Evolutionary conservation across 2,329 filamentous ascomycete species (phyloP).

Genomic region (Fragosphaeria purpurea): DNA sequence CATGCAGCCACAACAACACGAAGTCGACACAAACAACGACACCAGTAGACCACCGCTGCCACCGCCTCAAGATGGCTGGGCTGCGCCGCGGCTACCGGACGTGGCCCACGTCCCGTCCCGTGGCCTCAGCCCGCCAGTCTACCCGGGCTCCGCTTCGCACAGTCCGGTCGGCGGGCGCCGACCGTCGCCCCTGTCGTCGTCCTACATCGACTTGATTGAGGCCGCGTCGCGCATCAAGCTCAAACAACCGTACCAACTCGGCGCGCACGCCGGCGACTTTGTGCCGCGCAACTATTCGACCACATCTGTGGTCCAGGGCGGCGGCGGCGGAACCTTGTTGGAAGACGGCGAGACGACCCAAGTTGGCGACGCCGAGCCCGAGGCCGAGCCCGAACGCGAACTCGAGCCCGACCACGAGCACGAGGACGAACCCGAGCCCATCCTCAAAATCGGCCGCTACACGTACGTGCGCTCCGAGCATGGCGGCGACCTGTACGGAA

Average conservation of each 20-base stretch:
- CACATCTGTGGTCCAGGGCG: slow-evolving; percentile 1
- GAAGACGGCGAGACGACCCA: neutral
- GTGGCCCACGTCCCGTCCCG: neutral
- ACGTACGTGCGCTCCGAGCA: slow-evolving; percentile 16
- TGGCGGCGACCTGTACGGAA: slow-evolving; percentile 9
- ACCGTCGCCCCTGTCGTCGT: slow-evolving; percentile 1
- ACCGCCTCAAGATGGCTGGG: too few species aligned
- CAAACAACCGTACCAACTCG: slow-evolving; percentile 6
- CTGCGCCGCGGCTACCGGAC: neutral
- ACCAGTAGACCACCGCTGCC: too few species aligned
- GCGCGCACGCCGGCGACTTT: neutral
- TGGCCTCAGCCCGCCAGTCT: neutral
- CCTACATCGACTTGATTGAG: slow-evolving; percentile 16
- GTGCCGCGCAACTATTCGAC: neutral
- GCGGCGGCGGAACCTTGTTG: neutral
- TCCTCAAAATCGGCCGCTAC: slow-evolving; percentile 17
- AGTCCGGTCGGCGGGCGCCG: neutral
- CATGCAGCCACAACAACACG: too few species aligned
- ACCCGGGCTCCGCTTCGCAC: neutral
- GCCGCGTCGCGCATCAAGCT: slow-evolving; percentile 12
- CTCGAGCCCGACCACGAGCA: neutral
- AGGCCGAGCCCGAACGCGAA: neutral
- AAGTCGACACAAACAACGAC: too few species aligned
- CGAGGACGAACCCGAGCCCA: slow-evolving; percentile 11
- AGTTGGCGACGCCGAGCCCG: neutral